Percentiles rank a stretch among this genome's conserved stretches.
Evolutionary conservation across 257 asterid genomes (phyloP).

Genomic region (Gentiana macrophylla): DNA sequence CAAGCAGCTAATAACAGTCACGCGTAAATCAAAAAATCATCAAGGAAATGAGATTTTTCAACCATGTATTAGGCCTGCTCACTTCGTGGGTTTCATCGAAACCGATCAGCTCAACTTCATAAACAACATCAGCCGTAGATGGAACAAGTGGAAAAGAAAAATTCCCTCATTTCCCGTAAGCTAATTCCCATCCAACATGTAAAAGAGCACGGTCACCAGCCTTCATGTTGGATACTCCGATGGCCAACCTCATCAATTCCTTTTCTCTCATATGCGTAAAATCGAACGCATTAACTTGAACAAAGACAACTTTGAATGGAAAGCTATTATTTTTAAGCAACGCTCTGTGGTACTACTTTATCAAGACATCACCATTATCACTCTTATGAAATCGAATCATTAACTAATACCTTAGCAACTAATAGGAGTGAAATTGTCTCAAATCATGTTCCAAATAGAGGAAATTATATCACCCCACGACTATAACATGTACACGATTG

Average conservation of each 20-base stretch:
- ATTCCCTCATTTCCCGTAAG: slow-evolving; percentile 90
- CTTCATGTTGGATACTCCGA: slow-evolving; percentile 79
- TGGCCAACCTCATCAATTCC: slow-evolving; percentile 73
- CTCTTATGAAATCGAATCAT: too few species aligned
- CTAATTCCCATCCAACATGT: slow-evolving; percentile 84
- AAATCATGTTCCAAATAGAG: too few species aligned
- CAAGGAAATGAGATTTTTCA: slow-evolving; percentile 4
- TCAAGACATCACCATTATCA: too few species aligned
- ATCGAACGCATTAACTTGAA: slow-evolving; percentile 5
- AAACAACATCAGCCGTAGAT: slow-evolving; percentile 68
- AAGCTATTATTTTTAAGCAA: not conserved
- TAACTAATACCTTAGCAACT: too few species aligned
- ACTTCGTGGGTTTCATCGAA: slow-evolving; percentile 92
- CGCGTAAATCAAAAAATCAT: not conserved
- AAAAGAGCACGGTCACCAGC: slow-evolving; percentile 81
- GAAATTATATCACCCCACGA: too few species aligned
- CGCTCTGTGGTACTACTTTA: too few species aligned
- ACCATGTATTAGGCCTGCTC: slow-evolving; percentile 21
- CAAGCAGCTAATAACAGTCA: slow-evolving; percentile 2
- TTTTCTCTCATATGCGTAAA: slow-evolving; percentile 72
- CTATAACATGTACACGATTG: not conserved
- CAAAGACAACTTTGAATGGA: not conserved
- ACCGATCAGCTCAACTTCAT: slow-evolving; percentile 91
- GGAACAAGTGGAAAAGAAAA: slow-evolving; percentile 98
- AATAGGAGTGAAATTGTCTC: too few species aligned